Evolutionary conservation across 2,329 filamentous ascomycete species (phyloP).

Genomic region (Colletotrichum liriopes): DNA sequence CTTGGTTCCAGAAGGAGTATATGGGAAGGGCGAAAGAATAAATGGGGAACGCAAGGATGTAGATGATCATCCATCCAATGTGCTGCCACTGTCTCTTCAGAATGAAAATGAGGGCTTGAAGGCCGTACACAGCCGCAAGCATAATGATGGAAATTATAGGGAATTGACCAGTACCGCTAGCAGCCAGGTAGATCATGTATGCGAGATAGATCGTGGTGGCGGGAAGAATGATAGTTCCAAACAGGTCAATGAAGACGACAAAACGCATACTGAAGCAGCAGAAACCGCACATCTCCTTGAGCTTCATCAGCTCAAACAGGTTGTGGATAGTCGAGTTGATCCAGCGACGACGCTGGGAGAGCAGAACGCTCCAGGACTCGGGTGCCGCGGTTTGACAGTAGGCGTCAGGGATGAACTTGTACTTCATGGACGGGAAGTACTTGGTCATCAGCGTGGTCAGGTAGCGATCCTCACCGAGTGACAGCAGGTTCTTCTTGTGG

Average conservation of each 20-base stretch:
- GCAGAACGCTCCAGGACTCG: slow-evolving; percentile 91
- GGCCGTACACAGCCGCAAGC: slow-evolving; percentile 91
- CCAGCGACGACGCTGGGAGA: slow-evolving; percentile 99
- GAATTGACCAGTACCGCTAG: slow-evolving; percentile 79
- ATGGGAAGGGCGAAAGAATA: slow-evolving; percentile 92
- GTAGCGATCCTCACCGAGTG: slow-evolving; percentile 96
- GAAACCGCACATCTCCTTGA: slow-evolving; percentile 97
- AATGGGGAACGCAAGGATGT: slow-evolving; percentile 94
- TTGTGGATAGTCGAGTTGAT: slow-evolving; percentile 99
- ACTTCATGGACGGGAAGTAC: slow-evolving; percentile 95
- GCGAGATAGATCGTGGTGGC: slow-evolving; percentile 89
- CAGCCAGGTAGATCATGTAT: slow-evolving; percentile 88
- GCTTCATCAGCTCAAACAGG: slow-evolving; percentile 87
- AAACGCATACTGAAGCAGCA: slow-evolving; percentile 99
- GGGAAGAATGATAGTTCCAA: slow-evolving; percentile 92
- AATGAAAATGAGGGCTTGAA: slow-evolving; percentile 96
- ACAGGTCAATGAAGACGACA: slow-evolving; percentile 93
- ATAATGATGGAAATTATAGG: slow-evolving; percentile 91
- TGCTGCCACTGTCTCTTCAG: slow-evolving; percentile 98
- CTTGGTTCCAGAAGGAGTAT: slow-evolving; percentile 99
- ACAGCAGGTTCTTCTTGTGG: slow-evolving; percentile 95
- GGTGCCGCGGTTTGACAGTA: slow-evolving; percentile 95
- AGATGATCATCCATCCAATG: slow-evolving; percentile 99
- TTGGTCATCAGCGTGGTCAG: slow-evolving; percentile 98
- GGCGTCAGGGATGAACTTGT: slow-evolving; percentile 95